phyloP scores from a whole-genome alignment of 768 basidiomycete genomes.

The Fomitopsis pulvina region DNA sequence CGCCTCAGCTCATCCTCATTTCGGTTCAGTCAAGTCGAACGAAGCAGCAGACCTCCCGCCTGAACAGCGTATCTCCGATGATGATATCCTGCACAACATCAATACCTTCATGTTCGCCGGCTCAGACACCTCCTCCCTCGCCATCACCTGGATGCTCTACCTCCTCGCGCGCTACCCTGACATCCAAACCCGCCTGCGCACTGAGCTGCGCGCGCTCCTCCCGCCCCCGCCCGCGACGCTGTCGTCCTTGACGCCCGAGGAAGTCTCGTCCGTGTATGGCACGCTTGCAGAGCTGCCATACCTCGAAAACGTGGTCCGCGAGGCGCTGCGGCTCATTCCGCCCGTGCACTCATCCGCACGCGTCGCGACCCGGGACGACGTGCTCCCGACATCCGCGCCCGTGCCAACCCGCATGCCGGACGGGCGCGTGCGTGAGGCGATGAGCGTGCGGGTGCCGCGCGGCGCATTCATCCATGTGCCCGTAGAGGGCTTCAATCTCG shows the following conservation, averaged over 20 bases:
- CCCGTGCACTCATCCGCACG: constrained; percentile 80
- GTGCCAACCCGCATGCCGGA: constrained; percentile 39
- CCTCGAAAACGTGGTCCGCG: constrained; percentile 70
- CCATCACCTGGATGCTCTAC: constrained; percentile 80
- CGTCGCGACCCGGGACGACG: constrained; percentile 72
- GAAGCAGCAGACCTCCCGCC: constrained; percentile 58
- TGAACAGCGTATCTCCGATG: constrained; percentile 76
- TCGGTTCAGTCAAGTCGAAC: constrained; percentile 71
- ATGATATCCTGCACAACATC: constrained; percentile 80
- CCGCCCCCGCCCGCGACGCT: constrained; percentile 30
- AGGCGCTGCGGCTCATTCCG: constrained; percentile 71
- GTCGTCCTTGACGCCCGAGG: constrained; percentile 49
- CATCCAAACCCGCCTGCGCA: constrained; percentile 63
- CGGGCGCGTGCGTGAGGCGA: constrained; percentile 35
- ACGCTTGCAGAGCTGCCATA: constrained; percentile 56
- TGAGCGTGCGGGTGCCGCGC: constrained; percentile 48
- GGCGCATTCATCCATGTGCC: constrained; percentile 76
- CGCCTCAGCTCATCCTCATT: neutral
- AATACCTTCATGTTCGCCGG: constrained; percentile 91
- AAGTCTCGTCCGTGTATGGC: constrained; percentile 53
- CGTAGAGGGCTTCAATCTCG: constrained; percentile 73
- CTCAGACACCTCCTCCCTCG: constrained; percentile 79
- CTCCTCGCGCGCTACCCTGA: constrained; percentile 62
- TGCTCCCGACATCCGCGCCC: constrained; percentile 63
- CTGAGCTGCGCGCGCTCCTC: constrained; percentile 50